Base-by-base conservation (phyloP, 345 rosid species). In the Punica granatum region DNA sequence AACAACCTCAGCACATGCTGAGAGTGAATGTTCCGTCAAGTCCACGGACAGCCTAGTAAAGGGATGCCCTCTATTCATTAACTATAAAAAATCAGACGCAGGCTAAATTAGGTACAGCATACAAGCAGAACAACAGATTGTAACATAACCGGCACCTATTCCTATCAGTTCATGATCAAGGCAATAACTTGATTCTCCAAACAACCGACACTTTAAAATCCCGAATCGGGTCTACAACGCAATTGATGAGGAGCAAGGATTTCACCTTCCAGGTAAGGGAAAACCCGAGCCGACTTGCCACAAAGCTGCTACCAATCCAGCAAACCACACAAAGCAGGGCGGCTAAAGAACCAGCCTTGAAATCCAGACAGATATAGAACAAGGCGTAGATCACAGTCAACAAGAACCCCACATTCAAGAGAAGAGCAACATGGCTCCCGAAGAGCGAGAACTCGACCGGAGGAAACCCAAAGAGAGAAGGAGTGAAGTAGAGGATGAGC, bases 301-400 rank as follows among this genome's bases (percentile, higher is more conserved):
- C 35, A 66, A 72, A 64, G 75, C 84, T 67, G 69, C 81, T 72
- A 35, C 73, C 73, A 13, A 80, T 69, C 89, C 85, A 85, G 60
- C 85, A 87, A 39, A 73, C 12, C 68, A 69, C 64, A 62, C 83
- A 84, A 21, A 87, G 70, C 62, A 85, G 56, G 70, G 89, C 85
- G 31, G 86, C 92, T 72, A 87, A 76, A 76, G 75, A 73, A 16
- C 92, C 89, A 44, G 86, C 81, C 79, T 77, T 85, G n/a, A 65
- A 60, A 60, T 87, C 89, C 72, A 83, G 41, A 73, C 77, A 72
- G 67, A 87, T 23, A 49, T 83, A 85, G 67, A 84, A 81, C 42
- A 67, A 28, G 33, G 80, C 73, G 74, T 84, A 87, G 36, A 79
- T 69, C 53, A 81, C 51, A 62, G 85, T 69, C 28, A 83, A 37